Percentiles rank a stretch among this genome's conserved stretches.
Evolutionary conservation across 164 flowering plant genomes (phyloP).

Genomic region (Aristolochia fimbriata): DNA sequence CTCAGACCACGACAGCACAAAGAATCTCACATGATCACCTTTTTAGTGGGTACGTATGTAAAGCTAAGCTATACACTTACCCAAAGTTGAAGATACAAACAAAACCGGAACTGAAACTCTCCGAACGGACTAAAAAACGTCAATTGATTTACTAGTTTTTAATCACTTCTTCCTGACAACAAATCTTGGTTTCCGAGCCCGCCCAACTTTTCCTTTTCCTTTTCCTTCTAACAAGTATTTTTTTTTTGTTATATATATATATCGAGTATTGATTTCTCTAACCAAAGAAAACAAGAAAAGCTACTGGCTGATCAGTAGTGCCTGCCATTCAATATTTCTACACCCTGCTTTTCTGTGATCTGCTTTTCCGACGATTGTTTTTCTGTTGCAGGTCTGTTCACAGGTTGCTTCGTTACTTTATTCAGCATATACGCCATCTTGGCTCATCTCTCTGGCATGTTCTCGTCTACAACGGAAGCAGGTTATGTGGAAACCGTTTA

Average conservation of each 20-base stretch:
- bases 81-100: too few relatives aligned
- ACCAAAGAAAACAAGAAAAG: too few relatives aligned
- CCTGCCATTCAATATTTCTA: too few relatives aligned
- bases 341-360: too few relatives aligned
- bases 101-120: too few relatives aligned
- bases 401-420: conserved; percentile 84
- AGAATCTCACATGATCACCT: conserved; percentile 86
- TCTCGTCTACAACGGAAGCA: conserved; percentile 27
- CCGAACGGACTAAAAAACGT: background rate
- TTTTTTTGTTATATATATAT: too few relatives aligned
- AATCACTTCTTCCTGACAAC: too few relatives aligned
- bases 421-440: conserved; percentile 69
- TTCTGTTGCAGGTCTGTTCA: conserved; percentile 66
- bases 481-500: conserved; percentile 78
- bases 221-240: background rate
- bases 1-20: conserved; percentile 69
- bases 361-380: too few relatives aligned
- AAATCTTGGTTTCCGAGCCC: background rate
- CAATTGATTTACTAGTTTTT: background rate
- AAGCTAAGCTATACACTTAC: conserved; percentile 19
- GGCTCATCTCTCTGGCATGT: conserved; percentile 76
- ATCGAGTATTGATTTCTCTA: too few relatives aligned
- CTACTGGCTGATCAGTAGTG: too few relatives aligned
- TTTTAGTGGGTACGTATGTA: conserved; percentile 96
- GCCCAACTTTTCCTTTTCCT: background rate